Evolutionary conservation across 1,284 basidiomycete species (phyloP), one percentile per base, ranked within the genome.

Genomic region (Fomitopsis schrenkii): DNA sequence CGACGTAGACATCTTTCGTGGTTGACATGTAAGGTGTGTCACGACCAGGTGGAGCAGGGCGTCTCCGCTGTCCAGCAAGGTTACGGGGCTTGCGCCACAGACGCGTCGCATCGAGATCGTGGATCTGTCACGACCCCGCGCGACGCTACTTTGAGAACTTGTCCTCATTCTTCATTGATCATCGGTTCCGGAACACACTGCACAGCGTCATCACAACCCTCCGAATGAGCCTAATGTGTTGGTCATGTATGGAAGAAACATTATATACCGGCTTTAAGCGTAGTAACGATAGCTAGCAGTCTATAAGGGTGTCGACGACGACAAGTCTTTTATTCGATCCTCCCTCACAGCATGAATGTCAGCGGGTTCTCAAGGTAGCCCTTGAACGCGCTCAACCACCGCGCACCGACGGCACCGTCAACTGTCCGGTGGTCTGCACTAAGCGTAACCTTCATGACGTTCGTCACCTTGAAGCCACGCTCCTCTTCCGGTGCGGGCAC

Each of bases 321-420:
- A 57, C 58, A 59, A 19, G 40, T 10, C 10, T 62, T 59, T 54
- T 54, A 54, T 54, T 30, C 50, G n/a, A 35, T 17, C 44, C 40
- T 30, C 10, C 19, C 48, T 87, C 75, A 96, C 60, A 95, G 84
- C 91, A 96, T 94, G 73, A 95, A 94, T 33, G 93, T 93, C 71
- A 97, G 77, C 58, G 97, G 95, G 78, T 98, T 97, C 83, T 99
- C 97, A 66, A 99, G 81, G 79, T 97, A 98, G 54, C 93, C 91
- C 82, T 95, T 98, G 86, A 99, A 98, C 28, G 95, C 93, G 66
- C 89, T 77, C 81, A 98, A 71, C 93, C 94, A 98, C 74, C 86
- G 83, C 35, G 95, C 93, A 60, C 88, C 94, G 57, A 97, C 85
- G 52, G 96, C 95, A 58, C 95, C 95, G 74, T 98, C 95, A 30